These are phyloP conservation scores for Cadophora gregata DNA, from an alignment of 2,329 filamentous ascomycete genomes.

Conservation along the genomic window DNA sequence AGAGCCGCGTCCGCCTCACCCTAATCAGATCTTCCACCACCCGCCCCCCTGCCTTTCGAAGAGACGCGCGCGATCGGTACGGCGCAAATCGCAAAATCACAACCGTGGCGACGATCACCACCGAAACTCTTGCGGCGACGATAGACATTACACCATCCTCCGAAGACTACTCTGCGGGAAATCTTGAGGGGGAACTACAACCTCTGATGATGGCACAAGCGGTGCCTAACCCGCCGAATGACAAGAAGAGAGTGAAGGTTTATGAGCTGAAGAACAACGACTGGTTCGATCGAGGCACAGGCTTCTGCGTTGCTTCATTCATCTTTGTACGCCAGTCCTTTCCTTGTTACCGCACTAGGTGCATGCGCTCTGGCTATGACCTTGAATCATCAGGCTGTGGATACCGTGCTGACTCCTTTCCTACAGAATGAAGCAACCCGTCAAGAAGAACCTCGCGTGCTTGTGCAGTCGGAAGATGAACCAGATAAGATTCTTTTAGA, in stretches of 20 bases:
- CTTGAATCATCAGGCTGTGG: slow-evolving; percentile 26
- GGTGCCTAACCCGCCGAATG: slow-evolving; percentile 65
- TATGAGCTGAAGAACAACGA: slow-evolving; percentile 98
- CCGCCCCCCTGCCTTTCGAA: slow-evolving; percentile 14
- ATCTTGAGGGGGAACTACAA: slow-evolving; percentile 61
- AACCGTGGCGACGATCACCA: slow-evolving; percentile 41
- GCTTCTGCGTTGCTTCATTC: slow-evolving; percentile 78
- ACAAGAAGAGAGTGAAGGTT: slow-evolving; percentile 89
- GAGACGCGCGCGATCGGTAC: slow-evolving; percentile 29
- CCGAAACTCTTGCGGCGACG: slow-evolving; percentile 42
- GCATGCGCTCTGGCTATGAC: slow-evolving; percentile 13
- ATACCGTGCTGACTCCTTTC: slow-evolving; percentile 39
- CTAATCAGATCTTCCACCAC: not conserved
- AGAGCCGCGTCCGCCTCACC: slow-evolving; percentile 25
- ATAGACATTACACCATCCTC: slow-evolving; percentile 58
- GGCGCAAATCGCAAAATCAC: slow-evolving; percentile 29
- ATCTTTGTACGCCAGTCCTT: slow-evolving; percentile 37
- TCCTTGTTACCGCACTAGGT: not conserved
- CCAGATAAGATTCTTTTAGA: slow-evolving; percentile 83
- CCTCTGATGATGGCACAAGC: slow-evolving; percentile 74
- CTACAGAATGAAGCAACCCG: slow-evolving; percentile 60
- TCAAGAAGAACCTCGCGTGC: slow-evolving; percentile 83
- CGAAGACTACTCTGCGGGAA: slow-evolving; percentile 56
- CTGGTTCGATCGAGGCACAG: slow-evolving; percentile 98
- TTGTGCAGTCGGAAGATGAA: slow-evolving; percentile 93